Conservation (phyloP, 768 basidiomycete genomes). For the Lyophyllum decastes region DNA sequence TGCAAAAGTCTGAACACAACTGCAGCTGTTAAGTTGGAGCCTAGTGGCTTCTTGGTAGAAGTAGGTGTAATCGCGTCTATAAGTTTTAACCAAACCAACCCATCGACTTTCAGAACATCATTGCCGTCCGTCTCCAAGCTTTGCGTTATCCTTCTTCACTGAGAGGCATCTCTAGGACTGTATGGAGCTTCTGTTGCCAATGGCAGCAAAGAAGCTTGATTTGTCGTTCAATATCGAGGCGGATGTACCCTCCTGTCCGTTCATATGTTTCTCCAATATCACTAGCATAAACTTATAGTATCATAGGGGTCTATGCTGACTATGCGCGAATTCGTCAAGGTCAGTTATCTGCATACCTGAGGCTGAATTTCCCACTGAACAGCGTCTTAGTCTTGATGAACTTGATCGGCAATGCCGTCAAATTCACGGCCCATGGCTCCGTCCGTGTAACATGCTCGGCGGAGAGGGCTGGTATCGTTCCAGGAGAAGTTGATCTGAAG, state of each 20-base stretch:
- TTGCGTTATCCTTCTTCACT: neutral
- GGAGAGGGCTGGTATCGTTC: constrained; percentile 35
- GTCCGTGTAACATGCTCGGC: constrained; percentile 64
- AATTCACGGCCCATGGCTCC: constrained; percentile 66
- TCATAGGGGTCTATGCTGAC: constrained; percentile 67
- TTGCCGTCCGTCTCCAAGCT: constrained; percentile 48
- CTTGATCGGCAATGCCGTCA: constrained; percentile 75
- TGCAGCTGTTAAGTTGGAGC: constrained; percentile 69
- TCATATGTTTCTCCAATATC: neutral
- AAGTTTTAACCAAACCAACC: neutral
- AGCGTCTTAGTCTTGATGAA: constrained; percentile 64
- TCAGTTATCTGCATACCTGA: constrained; percentile 20
- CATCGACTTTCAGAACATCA: constrained; percentile 46
- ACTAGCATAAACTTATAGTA: neutral
- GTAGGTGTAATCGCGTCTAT: constrained; percentile 24
- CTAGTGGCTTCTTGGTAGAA: constrained; percentile 66
- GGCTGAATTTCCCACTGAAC: neutral
- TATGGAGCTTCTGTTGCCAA: constrained; percentile 73
- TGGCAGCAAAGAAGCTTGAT: constrained; percentile 75
- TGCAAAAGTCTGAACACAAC: constrained; percentile 9
- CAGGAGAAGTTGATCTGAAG: constrained; percentile 54
- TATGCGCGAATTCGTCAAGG: constrained; percentile 77
- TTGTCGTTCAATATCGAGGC: constrained; percentile 71
- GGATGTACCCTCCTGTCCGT: constrained; percentile 64
- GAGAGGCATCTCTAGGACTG: constrained; percentile 51